phyloP scores from a whole-genome alignment of 768 basidiomycete species.

The Basidioascus undulatus region DNA sequence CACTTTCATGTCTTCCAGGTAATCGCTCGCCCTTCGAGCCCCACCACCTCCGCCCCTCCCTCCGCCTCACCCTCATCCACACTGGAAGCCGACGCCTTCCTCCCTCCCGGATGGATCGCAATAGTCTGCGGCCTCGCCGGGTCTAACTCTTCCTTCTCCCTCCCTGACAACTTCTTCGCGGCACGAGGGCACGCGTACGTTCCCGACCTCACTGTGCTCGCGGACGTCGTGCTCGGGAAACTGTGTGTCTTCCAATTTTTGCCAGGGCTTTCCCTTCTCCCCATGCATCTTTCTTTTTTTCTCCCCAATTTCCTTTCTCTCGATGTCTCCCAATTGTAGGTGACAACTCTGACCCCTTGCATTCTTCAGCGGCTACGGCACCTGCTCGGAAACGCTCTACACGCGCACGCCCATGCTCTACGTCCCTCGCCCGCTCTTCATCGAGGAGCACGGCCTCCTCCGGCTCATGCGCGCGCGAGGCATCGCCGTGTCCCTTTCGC shows the following conservation, averaged over 20 bases:
- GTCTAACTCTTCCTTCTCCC: slow-evolving; percentile 25
- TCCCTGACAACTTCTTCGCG: slow-evolving; percentile 49
- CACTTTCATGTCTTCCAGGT: no score
- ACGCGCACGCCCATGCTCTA: slow-evolving; percentile 54
- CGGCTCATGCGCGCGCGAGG: slow-evolving; percentile 38
- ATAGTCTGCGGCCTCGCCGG: slow-evolving; percentile 52
- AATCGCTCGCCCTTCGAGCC: no score
- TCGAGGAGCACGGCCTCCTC: slow-evolving; percentile 54
- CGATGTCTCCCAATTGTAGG: not conserved
- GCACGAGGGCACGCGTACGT: slow-evolving; percentile 58
- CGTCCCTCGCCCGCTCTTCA: slow-evolving; percentile 52
- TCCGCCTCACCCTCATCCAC: no score
- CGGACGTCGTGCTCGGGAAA: slow-evolving; percentile 54
- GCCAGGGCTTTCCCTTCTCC: no score
- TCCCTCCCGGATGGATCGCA: slow-evolving; percentile 55
- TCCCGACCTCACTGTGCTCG: slow-evolving; percentile 51
- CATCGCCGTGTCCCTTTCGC: slow-evolving; percentile 41
- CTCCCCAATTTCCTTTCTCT: not conserved
- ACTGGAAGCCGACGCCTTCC: slow-evolving; percentile 19
- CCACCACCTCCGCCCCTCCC: no score
- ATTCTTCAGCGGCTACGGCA: slow-evolving; percentile 36
- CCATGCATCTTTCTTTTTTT: slow-evolving; percentile 14
- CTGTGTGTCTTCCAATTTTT: slow-evolving; percentile 25
- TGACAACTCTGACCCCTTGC: no score
- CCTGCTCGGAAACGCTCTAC: slow-evolving; percentile 55